phyloP scores from a whole-genome alignment of 2,329 filamentous ascomycete genomes.

The Aspergillus sp. region DNA sequence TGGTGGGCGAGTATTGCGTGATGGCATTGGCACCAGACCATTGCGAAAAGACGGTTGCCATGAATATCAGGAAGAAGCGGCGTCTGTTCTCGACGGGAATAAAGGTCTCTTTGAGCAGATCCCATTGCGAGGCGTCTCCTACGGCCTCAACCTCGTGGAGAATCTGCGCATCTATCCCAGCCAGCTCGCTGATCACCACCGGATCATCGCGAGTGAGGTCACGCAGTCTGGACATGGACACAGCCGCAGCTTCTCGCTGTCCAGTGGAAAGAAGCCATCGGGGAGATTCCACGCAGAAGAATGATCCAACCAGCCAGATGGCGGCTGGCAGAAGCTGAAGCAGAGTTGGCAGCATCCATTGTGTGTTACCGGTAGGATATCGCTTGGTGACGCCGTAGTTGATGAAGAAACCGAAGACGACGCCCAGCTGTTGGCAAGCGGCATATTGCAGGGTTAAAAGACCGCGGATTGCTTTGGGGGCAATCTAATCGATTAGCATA shows the following conservation, averaged over 20 bases:
- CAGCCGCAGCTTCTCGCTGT: slow-evolving; percentile 10
- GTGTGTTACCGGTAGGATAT: slow-evolving; percentile 9
- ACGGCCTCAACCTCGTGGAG: slow-evolving; percentile 32
- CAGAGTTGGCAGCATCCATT: slow-evolving; percentile 19
- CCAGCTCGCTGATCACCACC: slow-evolving; percentile 20
- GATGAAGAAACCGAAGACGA: slow-evolving; percentile 16
- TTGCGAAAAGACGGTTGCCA: slow-evolving; percentile 39
- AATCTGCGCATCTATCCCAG: slow-evolving; percentile 23
- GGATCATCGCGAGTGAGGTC: slow-evolving; percentile 34
- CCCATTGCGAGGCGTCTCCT: slow-evolving; percentile 22
- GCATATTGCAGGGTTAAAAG: slow-evolving; percentile 13
- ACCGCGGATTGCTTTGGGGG: slow-evolving; percentile 14
- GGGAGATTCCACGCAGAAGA: slow-evolving; percentile 15
- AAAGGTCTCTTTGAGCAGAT: slow-evolving; percentile 34
- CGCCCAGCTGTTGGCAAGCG: slow-evolving; percentile 15
- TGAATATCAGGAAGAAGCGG: slow-evolving; percentile 34
- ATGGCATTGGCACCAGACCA: slow-evolving; percentile 43
- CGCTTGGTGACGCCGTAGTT: slow-evolving; percentile 15
- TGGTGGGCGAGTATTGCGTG: slow-evolving; percentile 41
- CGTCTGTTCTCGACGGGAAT: slow-evolving; percentile 34
- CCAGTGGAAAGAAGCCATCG: slow-evolving; percentile 14
- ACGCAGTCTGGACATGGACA: slow-evolving; percentile 20
- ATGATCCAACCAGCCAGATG: slow-evolving; percentile 10
- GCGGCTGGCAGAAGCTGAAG: slow-evolving; percentile 13
- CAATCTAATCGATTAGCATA: slow-evolving; percentile 8